phyloP scores from a whole-genome alignment of 202 grass and related monocot genomes.

The Saccharum hybrid region DNA sequence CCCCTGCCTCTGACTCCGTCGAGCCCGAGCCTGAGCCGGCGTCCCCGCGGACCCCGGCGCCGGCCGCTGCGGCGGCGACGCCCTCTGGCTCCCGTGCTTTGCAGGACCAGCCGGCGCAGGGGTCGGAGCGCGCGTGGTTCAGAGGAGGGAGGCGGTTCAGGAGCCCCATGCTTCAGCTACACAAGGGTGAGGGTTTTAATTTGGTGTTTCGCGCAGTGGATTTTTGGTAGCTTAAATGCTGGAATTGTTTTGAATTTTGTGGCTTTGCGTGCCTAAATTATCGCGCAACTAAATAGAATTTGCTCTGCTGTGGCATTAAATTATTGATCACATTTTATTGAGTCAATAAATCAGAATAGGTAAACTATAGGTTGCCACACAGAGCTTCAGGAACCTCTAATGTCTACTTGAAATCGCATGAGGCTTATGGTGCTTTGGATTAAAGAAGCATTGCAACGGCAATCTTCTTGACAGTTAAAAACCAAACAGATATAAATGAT shows the following conservation, averaged over 20 bases:
- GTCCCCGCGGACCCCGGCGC: not conserved
- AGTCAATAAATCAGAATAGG: constrained; percentile 9
- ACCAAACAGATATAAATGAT: not conserved
- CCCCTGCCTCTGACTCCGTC: not conserved
- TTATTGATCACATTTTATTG: not conserved
- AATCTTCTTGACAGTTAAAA: not conserved
- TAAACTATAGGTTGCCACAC: not conserved
- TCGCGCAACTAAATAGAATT: not conserved
- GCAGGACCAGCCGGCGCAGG: constrained; percentile 49
- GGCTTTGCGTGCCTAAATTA: not conserved
- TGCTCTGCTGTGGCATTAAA: not conserved
- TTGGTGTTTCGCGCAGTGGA: not conserved
- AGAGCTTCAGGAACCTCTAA: not conserved
- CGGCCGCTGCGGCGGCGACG: not conserved
- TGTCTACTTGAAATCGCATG: not conserved
- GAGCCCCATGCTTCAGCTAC: constrained; percentile 98
- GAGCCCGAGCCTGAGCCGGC: not conserved
- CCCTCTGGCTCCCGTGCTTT: constrained; percentile 26
- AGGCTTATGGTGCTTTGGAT: not conserved
- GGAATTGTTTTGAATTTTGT: not conserved
- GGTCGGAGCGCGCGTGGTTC: constrained; percentile 82
- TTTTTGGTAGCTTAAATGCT: not conserved
- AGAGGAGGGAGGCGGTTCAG: constrained; percentile 62
- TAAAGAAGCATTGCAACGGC: not conserved
- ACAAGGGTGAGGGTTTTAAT: constrained; percentile 66